phyloP scores from a whole-genome alignment of 1,284 basidiomycete genomes.

The Malassezia restricta region DNA sequence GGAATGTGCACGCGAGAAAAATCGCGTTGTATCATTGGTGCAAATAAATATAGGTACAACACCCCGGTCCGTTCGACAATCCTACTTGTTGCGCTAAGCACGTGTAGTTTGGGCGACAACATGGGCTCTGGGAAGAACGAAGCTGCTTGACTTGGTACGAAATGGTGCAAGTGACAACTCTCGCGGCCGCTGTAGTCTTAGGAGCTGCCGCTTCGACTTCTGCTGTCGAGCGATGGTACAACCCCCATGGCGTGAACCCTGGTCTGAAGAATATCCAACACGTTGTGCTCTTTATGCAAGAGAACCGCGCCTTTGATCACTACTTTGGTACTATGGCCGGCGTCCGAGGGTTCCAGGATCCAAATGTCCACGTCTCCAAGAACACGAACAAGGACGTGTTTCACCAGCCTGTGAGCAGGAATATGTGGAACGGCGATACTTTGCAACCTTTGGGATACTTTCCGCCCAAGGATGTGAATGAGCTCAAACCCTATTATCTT shows the following conservation, averaged over 20 bases:
- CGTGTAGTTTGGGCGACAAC: no score
- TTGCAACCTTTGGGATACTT: neutral
- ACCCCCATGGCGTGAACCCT: constrained; percentile 12
- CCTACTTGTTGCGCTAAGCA: no score
- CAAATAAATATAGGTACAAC: no score
- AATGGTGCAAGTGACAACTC: no score
- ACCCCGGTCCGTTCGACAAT: no score
- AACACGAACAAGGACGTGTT: constrained; percentile 25
- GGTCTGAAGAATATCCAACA: constrained; percentile 16
- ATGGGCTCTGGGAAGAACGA: no score
- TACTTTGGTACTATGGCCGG: constrained; percentile 35
- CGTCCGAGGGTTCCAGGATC: constrained; percentile 35
- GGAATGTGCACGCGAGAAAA: no score
- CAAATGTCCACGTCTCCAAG: constrained; percentile 27
- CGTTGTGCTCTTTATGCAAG: constrained; percentile 34
- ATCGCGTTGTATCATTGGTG: no score
- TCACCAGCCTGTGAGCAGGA: constrained; percentile 16
- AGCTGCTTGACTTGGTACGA: no score
- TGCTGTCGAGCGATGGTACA: neutral
- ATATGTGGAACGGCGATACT: neutral
- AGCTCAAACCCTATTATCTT: constrained; percentile 27
- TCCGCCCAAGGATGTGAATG: constrained; percentile 14
- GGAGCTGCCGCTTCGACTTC: no score
- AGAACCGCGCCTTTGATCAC: constrained; percentile 40
- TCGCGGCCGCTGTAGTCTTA: no score